Evolutionary conservation across 2,329 filamentous ascomycete genomes (phyloP).

Genomic region (Aspergillus ibericus): DNA sequence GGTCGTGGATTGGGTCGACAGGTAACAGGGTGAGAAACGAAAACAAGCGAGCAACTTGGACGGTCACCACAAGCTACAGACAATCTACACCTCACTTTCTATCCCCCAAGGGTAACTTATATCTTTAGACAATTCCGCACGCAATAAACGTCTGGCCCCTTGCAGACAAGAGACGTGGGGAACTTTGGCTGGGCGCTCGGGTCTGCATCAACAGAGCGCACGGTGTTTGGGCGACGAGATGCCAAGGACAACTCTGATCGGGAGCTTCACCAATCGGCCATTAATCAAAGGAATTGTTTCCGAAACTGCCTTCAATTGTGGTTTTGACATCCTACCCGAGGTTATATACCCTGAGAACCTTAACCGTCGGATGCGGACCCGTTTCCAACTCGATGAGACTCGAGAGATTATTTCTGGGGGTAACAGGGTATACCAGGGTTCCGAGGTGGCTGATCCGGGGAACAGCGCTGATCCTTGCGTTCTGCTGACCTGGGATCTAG

Average conservation of each 20-base stretch:
- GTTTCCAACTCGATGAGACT: not conserved
- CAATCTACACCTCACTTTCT: not conserved
- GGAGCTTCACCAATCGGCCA: slow-evolving; percentile 3
- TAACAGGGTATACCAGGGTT: not conserved
- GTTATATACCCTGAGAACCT: slow-evolving; percentile 7
- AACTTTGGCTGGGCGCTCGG: not conserved
- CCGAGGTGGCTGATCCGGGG: not conserved
- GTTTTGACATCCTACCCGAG: slow-evolving; percentile 4
- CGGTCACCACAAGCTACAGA: not conserved
- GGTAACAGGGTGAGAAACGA: no score
- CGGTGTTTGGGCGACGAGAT: not conserved
- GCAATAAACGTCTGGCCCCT: not conserved
- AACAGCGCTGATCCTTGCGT: not conserved
- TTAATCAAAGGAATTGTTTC: slow-evolving; percentile 12
- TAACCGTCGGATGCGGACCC: not conserved
- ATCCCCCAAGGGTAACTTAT: not conserved
- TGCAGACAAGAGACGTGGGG: not conserved
- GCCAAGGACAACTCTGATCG: not conserved
- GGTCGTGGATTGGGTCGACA: not conserved
- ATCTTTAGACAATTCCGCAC: not conserved
- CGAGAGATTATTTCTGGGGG: not conserved
- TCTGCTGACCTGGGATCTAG: not conserved
- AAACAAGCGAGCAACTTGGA: not conserved
- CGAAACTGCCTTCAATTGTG: not conserved
- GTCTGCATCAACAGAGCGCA: not conserved